Evolutionary conservation across 331 rosid species (phyloP), one percentile per base, ranked within the genome.

Genomic region (Phaseolus coccineus): DNA sequence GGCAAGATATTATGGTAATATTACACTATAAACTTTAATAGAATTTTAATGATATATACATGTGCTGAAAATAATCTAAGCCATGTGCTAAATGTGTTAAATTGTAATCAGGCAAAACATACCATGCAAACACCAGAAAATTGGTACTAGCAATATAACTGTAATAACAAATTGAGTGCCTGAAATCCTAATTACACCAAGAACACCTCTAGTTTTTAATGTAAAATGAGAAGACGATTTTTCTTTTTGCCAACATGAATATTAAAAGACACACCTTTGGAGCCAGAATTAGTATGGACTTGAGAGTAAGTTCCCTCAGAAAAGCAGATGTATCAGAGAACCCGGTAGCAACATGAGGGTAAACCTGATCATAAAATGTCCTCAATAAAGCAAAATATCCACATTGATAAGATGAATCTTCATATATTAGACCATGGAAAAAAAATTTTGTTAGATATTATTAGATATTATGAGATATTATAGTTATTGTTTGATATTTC

Each of bases 321-420:
- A 92, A 91, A 84, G 98, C 97, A 71, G 97, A 90, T 67, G 96
- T 92, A 81, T 94, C 97, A 56, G 97, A 81, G 87, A 94, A 94
- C 69, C 98, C 98, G 1, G 93, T 88, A 66, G 97, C 98, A 76
- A 94, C 89, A 52, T 92, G 98, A 48, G 96, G 96, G 81, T 92
- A 94, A 79, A 94, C 96, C 98, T 94, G 80, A 82, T 76, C 33
- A 55, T 76, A 79, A 35, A 76, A 64, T 51, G 77, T 73, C 74
- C 74, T 83, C 31, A 72, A 65, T 47, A 77, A 67, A 68, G 71
- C 59, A 71, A 77, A 78, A 80, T 50, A 74, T n/a, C 62, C 33
- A 74, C 48, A 76, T 65, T 35, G 75, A 31, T 25, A 70, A 33
- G 71, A 44, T 63, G 69, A 42, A 63, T 57, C 69, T 58, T 11